Percentiles rank a stretch among this genome's conserved stretches.
Conservation (phyloP, 192 early-diverging fungal species). For the Geosiphon pyriformis region DNA sequence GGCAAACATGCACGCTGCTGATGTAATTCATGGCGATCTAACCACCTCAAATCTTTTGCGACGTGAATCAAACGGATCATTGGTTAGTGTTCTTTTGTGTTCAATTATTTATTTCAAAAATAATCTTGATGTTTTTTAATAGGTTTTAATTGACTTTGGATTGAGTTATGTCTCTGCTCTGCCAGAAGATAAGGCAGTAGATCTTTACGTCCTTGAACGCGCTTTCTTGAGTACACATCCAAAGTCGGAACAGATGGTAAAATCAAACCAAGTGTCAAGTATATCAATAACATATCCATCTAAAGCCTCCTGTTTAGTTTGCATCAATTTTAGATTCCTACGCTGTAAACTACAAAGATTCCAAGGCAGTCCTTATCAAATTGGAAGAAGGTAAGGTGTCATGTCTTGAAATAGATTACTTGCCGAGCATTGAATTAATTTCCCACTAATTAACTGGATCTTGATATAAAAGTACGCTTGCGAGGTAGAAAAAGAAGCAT, state of each 20-base stretch:
- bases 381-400: constrained; percentile 71
- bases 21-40: constrained; percentile 94
- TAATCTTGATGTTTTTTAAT: neutral
- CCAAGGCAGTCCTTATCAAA: constrained; percentile 57
- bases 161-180: constrained; percentile 79
- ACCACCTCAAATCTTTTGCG: constrained; percentile 95
- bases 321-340: constrained; percentile 67
- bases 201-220: constrained; percentile 97
- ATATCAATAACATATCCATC: neutral
- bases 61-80: constrained; percentile 37
- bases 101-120: neutral
- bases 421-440: neutral
- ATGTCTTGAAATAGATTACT: neutral
- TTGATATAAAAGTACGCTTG: constrained; percentile 50
- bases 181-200: constrained; percentile 95
- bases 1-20: constrained; percentile 74
- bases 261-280: neutral
- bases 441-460: neutral
- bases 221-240: constrained; percentile 93
- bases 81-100: constrained; percentile 36
- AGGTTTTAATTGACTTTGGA: constrained; percentile 94
- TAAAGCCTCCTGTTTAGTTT: constrained; percentile 56
- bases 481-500: constrained; percentile 80
- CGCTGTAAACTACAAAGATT: constrained; percentile 44
- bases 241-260: constrained; percentile 69